These are phyloP conservation scores for Isoetes engelmannii DNA, from an alignment of 83 land plant genomes.

Conservation along the genomic window DNA sequence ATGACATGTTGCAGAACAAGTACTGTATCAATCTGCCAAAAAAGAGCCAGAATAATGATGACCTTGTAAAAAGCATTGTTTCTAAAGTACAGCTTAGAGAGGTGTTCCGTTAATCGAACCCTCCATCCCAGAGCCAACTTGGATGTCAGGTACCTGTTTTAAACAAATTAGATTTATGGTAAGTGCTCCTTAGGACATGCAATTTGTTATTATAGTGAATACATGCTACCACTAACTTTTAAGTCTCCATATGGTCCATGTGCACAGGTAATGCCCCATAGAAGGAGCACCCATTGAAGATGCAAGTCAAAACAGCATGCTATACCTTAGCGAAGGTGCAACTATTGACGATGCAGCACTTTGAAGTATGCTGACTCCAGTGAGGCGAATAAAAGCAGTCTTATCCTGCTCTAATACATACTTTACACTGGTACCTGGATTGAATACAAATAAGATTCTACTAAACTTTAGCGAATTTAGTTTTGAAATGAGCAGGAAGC, in stretches of 20 bases:
- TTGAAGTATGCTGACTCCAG: slow-evolving; percentile 86
- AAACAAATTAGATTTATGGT: not conserved
- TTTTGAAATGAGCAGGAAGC: not conserved
- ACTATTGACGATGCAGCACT: slow-evolving; percentile 89
- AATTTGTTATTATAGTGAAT: too few relatives aligned
- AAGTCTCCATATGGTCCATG: too few relatives aligned
- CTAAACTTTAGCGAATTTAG: not conserved
- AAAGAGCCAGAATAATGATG: too few relatives aligned
- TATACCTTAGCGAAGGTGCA: slow-evolving; percentile 89
- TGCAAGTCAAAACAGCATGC: too few relatives aligned
- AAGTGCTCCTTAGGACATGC: too few relatives aligned
- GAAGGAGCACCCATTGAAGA: not conserved
- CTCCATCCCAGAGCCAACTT: slow-evolving; percentile 89
- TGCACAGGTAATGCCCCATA: too few relatives aligned
- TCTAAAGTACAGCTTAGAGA: slow-evolving; percentile 65
- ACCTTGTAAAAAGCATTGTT: slow-evolving; percentile 97
- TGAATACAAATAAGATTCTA: too few relatives aligned
- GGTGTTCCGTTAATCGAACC: slow-evolving; percentile 70
- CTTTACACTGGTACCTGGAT: slow-evolving; percentile 87
- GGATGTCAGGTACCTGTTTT: slow-evolving; percentile 71
- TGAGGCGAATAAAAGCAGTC: slow-evolving; percentile 70
- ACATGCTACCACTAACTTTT: too few relatives aligned
- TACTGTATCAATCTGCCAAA: too few relatives aligned
- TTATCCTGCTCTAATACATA: slow-evolving; percentile 90
- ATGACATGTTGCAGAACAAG: too few relatives aligned